Evolutionary conservation across 305 asterid genomes (phyloP).

Genomic region (Fraxinus latifolia): DNA sequence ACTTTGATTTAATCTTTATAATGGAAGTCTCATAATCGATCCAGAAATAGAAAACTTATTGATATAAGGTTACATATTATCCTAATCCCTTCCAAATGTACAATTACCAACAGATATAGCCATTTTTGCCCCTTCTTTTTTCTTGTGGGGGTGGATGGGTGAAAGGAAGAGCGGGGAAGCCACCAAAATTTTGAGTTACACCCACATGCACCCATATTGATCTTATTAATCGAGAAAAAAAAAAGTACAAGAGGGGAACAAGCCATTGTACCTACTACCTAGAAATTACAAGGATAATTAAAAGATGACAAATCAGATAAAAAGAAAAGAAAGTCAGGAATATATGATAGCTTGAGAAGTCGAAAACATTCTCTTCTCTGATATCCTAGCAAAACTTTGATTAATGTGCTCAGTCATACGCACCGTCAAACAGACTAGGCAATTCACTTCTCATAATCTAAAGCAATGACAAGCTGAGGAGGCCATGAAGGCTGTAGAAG

Average conservation of each 20-base stretch:
- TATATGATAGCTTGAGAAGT: background rate
- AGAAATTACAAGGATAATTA: background rate
- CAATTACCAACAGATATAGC: background rate
- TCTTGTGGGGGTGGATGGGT: background rate
- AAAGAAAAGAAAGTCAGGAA: background rate
- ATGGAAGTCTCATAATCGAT: background rate
- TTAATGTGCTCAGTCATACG: background rate
- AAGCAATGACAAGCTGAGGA: background rate
- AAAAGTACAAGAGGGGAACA: background rate
- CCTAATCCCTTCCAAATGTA: background rate
- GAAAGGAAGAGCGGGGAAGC: background rate
- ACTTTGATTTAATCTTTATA: background rate
- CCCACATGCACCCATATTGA: background rate
- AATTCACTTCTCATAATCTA: background rate
- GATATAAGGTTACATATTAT: background rate
- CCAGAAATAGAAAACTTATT: background rate
- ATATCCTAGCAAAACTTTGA: background rate
- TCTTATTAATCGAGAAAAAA: background rate
- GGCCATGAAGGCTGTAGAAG: background rate
- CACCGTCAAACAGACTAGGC: background rate
- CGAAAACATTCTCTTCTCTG: background rate
- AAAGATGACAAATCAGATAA: background rate
- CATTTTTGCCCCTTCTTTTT: background rate
- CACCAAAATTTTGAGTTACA: background rate
- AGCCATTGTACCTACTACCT: background rate